Evolutionary conservation across 108 stramenopile species (phyloP).

Genomic region (Pelagomonas calceolata): DNA sequence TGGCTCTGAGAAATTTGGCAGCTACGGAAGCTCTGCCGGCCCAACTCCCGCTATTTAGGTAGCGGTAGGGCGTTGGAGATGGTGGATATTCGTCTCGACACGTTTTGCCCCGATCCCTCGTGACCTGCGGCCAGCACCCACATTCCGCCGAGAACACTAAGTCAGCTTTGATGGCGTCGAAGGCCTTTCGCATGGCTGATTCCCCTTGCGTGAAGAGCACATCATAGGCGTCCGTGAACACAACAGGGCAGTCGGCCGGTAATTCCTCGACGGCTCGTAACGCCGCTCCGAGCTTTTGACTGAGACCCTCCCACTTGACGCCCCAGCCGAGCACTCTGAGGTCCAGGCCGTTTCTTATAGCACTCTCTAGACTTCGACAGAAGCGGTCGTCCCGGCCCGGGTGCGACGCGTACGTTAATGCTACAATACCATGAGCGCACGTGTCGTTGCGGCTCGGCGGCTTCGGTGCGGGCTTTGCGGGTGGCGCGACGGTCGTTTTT

Average conservation of each 20-base stretch:
- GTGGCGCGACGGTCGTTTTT: too few species aligned
- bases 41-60: constrained; percentile 21
- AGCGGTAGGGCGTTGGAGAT: constrained; percentile 18
- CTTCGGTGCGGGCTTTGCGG: too few species aligned
- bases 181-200: neutral
- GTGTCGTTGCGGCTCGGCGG: too few species aligned
- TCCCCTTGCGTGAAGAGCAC: constrained; percentile 11
- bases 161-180: neutral
- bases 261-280: neutral
- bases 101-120: constrained; percentile 4
- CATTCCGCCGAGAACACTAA: constrained; percentile 13
- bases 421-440: too few species aligned
- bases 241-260: constrained; percentile 6
- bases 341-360: constrained; percentile 7
- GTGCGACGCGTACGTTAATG: neutral
- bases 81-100: constrained; percentile 14
- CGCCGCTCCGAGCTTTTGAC: constrained; percentile 18
- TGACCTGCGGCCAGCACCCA: constrained; percentile 30
- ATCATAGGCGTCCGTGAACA: constrained; percentile 27
- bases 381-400: constrained; percentile 19
- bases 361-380: constrained; percentile 20
- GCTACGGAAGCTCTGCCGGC: neutral
- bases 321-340: constrained; percentile 21
- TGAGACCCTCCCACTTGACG: constrained; percentile 15
- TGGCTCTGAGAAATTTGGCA: neutral